These are phyloP conservation scores for Ilex asprella DNA, from an alignment of 257 asterid genomes.

Conservation along the genomic window DNA sequence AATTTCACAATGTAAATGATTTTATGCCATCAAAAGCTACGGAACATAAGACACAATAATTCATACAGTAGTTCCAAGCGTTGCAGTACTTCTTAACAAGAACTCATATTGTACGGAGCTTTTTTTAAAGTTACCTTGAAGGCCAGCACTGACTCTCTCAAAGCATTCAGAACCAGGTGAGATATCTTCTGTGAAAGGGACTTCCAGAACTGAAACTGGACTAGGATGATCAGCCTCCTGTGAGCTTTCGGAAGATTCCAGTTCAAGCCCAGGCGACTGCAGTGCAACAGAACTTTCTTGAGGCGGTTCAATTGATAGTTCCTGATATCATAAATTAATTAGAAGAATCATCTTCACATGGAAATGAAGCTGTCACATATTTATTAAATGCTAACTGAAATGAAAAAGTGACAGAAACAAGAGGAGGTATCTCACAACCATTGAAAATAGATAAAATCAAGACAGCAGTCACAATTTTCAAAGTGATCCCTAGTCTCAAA, in stretches of 20 bases:
- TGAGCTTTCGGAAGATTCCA: constrained; percentile 49
- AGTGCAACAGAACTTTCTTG: constrained; percentile 16
- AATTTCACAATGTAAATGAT: too few species aligned
- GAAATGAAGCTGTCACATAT: neutral
- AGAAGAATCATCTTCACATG: neutral
- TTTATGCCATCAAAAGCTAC: too few species aligned
- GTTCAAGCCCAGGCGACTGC: constrained; percentile 29
- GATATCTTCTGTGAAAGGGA: constrained; percentile 51
- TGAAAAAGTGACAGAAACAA: constrained; percentile 6
- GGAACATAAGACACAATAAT: too few species aligned
- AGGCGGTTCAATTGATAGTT: constrained; percentile 22
- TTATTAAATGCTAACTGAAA: neutral
- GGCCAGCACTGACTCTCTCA: constrained; percentile 69
- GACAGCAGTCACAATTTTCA: too few species aligned
- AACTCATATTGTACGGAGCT: too few species aligned
- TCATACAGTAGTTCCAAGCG: too few species aligned
- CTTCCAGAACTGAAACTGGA: constrained; percentile 75
- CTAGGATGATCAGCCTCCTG: constrained; percentile 75
- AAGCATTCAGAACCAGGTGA: constrained; percentile 61
- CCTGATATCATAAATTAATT: constrained; percentile 27
- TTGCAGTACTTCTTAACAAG: too few species aligned
- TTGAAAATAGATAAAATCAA: too few species aligned
- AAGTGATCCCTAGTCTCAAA: too few species aligned
- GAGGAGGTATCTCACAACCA: too few species aligned
- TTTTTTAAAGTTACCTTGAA: constrained; percentile 46